These are phyloP conservation scores for Phytophthora meadii DNA, from an alignment of 352 stramenopile genomes.

Conservation along the genomic window DNA sequence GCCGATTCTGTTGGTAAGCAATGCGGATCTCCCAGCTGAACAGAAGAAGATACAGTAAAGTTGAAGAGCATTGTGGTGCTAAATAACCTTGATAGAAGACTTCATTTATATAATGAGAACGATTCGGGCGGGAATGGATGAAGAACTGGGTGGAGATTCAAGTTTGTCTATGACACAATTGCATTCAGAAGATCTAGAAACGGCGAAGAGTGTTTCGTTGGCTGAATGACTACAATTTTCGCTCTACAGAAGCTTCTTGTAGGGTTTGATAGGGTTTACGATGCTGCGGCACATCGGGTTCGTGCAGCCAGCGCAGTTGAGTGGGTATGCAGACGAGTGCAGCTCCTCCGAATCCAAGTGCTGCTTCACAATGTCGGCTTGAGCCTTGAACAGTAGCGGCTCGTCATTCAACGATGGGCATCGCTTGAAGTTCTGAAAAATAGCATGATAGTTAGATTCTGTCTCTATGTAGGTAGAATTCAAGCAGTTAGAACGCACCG, in stretches of 20 bases:
- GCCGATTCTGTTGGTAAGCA: slow-evolving; percentile 46
- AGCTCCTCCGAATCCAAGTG: slow-evolving; percentile 86
- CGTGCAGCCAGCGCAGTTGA: slow-evolving; percentile 84
- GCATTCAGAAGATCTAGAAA: slow-evolving; percentile 5
- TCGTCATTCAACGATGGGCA: slow-evolving; percentile 97
- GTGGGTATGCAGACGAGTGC: slow-evolving; percentile 82
- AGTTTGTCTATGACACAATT: slow-evolving; percentile 31
- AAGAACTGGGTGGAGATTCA: slow-evolving; percentile 8
- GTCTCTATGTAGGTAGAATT: not conserved
- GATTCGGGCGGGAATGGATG: no score
- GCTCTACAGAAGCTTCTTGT: slow-evolving; percentile 57
- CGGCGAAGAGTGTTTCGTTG: not conserved
- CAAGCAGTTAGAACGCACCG: slow-evolving; percentile 41
- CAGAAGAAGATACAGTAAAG: slow-evolving; percentile 48
- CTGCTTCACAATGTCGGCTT: slow-evolving; percentile 96
- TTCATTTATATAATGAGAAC: no score
- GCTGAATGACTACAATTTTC: slow-evolving; percentile 4
- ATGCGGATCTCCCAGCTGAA: slow-evolving; percentile 11
- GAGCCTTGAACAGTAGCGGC: slow-evolving; percentile 94
- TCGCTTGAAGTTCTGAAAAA: slow-evolving; percentile 88
- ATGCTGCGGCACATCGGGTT: slow-evolving; percentile 89
- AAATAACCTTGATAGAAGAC: no score
- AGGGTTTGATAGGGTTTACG: slow-evolving; percentile 84
- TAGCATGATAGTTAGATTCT: not conserved
- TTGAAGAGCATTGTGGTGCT: no score